Base-by-base conservation (phyloP, 1,284 basidiomycete genomes). In the Moniliella sp. region DNA sequence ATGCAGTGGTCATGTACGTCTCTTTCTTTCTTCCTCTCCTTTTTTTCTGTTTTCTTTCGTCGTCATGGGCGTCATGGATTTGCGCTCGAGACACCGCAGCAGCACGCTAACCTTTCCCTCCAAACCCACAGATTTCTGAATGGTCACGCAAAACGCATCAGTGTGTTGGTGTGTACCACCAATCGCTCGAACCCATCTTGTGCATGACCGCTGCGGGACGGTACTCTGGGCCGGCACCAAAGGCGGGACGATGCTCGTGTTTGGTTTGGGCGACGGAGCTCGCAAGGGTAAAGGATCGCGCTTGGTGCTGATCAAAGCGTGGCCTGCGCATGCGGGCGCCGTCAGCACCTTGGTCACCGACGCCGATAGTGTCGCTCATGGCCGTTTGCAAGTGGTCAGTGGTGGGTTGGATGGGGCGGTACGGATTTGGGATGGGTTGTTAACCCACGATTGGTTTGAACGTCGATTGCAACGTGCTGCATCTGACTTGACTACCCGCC, bases 1-100 rank as follows among this genome's bases (percentile, higher is more conserved):
- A 97, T 50, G 86, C 94, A 82, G 78, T 27, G 91, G 88, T 0
- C 76, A 69, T 46, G 67, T 93, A 39, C 75, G 74, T 0, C 64
- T 83, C 7, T 94, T 30, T 11, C 15, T 18, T 12, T 18, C 1
- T n/a, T 30, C 2, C 14, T 16, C 16, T 18, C 10, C 13, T 7
- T 14, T 13, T 10, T 13, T 14, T 9, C 26, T 13, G 7, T 14
- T 10, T 28, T n/a, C 12, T 15, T 14, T 28, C 1, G 27, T 28
- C 1, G 27, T 16, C 12, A 28, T n/a, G n/a, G n/a, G n/a, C n/a
- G n/a, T n/a, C n/a, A n/a, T n/a, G n/a, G n/a, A n/a, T n/a, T n/a
- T n/a, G n/a, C n/a, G n/a, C n/a, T n/a, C n/a, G n/a, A n/a, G n/a
- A n/a, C n/a, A n/a, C n/a, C n/a, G n/a, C n/a, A n/a, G n/a, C n/a